Evolutionary conservation across 1,284 basidiomycete genomes (phyloP).

Genomic region (Cutaneotrichosporon sp.): DNA sequence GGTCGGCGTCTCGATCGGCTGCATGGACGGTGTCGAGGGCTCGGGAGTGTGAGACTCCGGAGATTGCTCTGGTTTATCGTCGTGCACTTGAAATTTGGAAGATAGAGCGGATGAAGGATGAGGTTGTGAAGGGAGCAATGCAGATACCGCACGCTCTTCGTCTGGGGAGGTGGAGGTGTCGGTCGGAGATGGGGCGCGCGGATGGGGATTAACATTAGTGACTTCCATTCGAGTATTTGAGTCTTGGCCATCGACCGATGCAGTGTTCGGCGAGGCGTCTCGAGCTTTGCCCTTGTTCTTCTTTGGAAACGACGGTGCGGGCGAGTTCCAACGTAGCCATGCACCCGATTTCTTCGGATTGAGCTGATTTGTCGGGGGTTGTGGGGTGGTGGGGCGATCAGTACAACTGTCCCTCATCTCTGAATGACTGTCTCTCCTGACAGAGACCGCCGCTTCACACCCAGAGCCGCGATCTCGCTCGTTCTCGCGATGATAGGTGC

Average conservation of each 20-base stretch:
- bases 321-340: constrained; percentile 41
- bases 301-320: constrained; percentile 33
- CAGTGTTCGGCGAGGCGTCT: constrained; percentile 1
- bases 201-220: not conserved
- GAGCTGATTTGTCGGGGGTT: constrained; percentile 4
- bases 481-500: not conserved
- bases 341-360: constrained; percentile 37
- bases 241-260: too few relatives aligned
- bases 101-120: not conserved
- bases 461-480: too few relatives aligned
- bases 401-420: not conserved
- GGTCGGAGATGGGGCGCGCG: not conserved
- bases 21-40: not conserved
- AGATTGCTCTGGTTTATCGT: not conserved
- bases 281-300: constrained; percentile 37
- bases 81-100: not conserved
- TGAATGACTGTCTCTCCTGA: not conserved
- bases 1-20: not conserved
- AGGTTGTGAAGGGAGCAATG: not conserved
- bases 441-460: not conserved
- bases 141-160: not conserved
- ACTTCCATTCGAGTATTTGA: not conserved
- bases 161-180: too few relatives aligned
- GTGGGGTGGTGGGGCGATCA: not conserved
- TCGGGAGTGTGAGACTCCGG: not conserved